Conservation (phyloP, 331 rosid genomes). For the Saraca asoca region DNA sequence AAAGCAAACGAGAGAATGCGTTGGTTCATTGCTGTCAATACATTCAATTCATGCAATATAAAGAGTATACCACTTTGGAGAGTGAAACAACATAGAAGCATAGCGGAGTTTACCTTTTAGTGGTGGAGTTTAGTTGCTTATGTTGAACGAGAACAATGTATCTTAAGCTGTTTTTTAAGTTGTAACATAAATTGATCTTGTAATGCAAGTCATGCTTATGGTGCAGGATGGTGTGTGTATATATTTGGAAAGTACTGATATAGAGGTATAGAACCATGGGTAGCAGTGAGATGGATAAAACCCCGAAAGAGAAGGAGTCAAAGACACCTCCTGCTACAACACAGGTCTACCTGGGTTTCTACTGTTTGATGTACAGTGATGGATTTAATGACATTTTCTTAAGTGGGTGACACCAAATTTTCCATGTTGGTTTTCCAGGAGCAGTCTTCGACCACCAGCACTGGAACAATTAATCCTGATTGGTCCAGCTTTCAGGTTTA, state of each 20-base stretch:
- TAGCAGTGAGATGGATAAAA: slow-evolving; percentile 81
- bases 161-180: background rate
- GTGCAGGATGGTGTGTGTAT: slow-evolving; percentile 58
- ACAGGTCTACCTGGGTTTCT: slow-evolving; percentile 61
- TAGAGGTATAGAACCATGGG: slow-evolving; percentile 57
- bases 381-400: slow-evolving; percentile 18
- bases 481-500: slow-evolving; percentile 95
- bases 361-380: slow-evolving; percentile 15
- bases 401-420: slow-evolving; percentile 16
- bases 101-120: slow-evolving; percentile 8
- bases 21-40: background rate
- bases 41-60: background rate
- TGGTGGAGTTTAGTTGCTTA: slow-evolving; percentile 5
- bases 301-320: slow-evolving; percentile 73
- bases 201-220: slow-evolving; percentile 39
- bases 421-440: slow-evolving; percentile 58
- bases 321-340: slow-evolving; percentile 65
- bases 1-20: slow-evolving; percentile 6
- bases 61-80: slow-evolving; percentile 22
- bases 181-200: slow-evolving; percentile 1
- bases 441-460: slow-evolving; percentile 62
- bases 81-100: slow-evolving; percentile 26
- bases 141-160: slow-evolving; percentile 26
- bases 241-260: slow-evolving; percentile 36
- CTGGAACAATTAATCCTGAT: slow-evolving; percentile 81